Evolutionary conservation across 2,329 filamentous ascomycete genomes (phyloP), one percentile per base, ranked within the genome.

Genomic region (Verticillium albo-atrum): DNA sequence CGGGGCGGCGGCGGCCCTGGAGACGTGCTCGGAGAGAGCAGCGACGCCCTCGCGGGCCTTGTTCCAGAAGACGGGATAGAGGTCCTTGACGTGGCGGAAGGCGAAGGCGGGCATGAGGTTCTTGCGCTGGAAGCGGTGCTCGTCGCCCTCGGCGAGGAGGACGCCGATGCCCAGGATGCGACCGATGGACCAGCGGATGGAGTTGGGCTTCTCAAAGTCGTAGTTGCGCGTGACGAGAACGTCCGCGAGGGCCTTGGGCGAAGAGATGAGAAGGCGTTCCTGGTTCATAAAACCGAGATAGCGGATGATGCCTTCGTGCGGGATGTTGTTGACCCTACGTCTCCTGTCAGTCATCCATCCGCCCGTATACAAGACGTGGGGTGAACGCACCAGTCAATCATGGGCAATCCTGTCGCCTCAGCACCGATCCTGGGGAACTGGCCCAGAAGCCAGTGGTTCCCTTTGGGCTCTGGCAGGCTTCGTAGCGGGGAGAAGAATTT

Each of bases 121-220:
- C 71, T 90, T 92, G 54, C 93, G 83, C 75, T 92, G 90, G 67
- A 84, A 77, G 76, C 89, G 95, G 73, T 97, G 94, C 68, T 93
- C 90, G 14, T 96, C 90, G n/a, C 93, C 93, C 73, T 97, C 93
- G 2, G 91, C 90, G 12, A 97, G 77, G 37, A 97, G 75, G 15
- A 94, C 77, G 10, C 90, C 90, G 14, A 88, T 75, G 10, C 91
- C 89, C 14, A 94, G 78, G 27, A 92, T 78, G 25, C 84, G 80
- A 2, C 82, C 83, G 4, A 94, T 75, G 1, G 81, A 79, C 51
- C 74, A 74, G 34, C 83, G 77, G 30, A 90, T 65, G 26, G 79
- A 68, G 1, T 66, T 57, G 0, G 89, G 88, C 69, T 91, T 92
- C 52, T 79, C 68, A 64, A 90, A 93, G 47, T 89, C 84, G 70